Conservation (phyloP, 441 rosid genomes). For the Populus hybrid region DNA sequence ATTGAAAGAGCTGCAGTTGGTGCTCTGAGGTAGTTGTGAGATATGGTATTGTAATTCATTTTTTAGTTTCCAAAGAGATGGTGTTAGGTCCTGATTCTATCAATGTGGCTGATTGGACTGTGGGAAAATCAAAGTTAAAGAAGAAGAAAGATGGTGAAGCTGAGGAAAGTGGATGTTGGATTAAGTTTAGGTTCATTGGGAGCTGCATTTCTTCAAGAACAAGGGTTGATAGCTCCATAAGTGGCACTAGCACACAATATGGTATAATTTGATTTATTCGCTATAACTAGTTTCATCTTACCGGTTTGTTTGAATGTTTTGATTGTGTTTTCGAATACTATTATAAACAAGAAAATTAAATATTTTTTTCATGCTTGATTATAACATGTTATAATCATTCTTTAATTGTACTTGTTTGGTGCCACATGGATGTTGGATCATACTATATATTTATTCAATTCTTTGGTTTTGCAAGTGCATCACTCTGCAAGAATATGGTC, state of each 20-base stretch:
- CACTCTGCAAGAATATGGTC: not conserved
- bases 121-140: conserved; percentile 28
- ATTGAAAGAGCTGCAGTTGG: not conserved
- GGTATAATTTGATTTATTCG: conserved; percentile 26
- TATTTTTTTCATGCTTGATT: not conserved
- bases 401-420: conserved; percentile 10
- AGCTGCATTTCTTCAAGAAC: conserved; percentile 40
- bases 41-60: conserved; percentile 1
- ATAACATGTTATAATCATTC: not conserved
- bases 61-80: conserved; percentile 21
- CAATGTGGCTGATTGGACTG: conserved; percentile 25
- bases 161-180: conserved; percentile 38
- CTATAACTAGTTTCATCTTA: conserved; percentile 1
- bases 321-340: not conserved
- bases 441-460: not conserved
- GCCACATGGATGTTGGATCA: conserved; percentile 1
- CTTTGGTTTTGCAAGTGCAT: not conserved
- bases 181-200: conserved; percentile 34
- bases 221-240: conserved; percentile 31
- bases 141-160: conserved; percentile 29
- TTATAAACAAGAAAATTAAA: not conserved
- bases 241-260: conserved; percentile 32
- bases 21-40: conserved; percentile 8
- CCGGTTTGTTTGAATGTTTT: not conserved
- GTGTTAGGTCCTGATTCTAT: conserved; percentile 30